Conservation (phyloP, 441 rosid genomes). For the Breynia disticha region DNA sequence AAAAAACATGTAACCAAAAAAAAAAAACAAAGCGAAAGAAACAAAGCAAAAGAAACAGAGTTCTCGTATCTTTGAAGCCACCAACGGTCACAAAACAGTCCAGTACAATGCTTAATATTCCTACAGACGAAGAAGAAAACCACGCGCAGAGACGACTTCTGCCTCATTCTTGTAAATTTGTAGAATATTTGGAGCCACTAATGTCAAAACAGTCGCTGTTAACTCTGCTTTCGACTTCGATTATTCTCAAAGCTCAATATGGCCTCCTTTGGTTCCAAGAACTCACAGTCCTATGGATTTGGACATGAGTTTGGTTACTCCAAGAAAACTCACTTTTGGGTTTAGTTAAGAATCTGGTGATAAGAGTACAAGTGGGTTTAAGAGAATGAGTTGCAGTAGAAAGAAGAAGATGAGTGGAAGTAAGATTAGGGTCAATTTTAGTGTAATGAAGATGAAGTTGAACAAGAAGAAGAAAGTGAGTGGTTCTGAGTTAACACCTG, state of each 20-base stretch:
- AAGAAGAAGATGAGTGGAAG: slow-evolving; percentile 18
- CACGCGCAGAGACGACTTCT: slow-evolving; percentile 6
- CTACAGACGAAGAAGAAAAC: slow-evolving; percentile 1
- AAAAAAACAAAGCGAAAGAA: too few relatives aligned
- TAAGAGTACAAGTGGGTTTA: slow-evolving; percentile 3
- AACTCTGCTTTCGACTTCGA: slow-evolving; percentile 61
- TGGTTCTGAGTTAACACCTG: slow-evolving; percentile 24
- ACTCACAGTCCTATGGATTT: slow-evolving; percentile 31
- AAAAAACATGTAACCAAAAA: too few relatives aligned
- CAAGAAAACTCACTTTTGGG: slow-evolving; percentile 23
- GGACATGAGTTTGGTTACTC: slow-evolving; percentile 19
- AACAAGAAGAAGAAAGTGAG: slow-evolving; percentile 13
- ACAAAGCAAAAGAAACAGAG: too few relatives aligned
- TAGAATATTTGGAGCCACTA: slow-evolving; percentile 60
- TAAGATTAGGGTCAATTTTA: slow-evolving; percentile 9
- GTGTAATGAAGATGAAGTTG: slow-evolving; percentile 18
- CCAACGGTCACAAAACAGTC: slow-evolving; percentile 17
- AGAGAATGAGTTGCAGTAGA: slow-evolving; percentile 12
- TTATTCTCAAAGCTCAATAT: slow-evolving; percentile 69
- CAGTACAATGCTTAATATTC: background rate
- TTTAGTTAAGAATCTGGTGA: slow-evolving; percentile 20
- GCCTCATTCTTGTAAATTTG: slow-evolving; percentile 33
- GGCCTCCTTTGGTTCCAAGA: slow-evolving; percentile 80
- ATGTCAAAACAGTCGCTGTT: slow-evolving; percentile 62
- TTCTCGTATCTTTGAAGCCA: background rate